Percentiles rank a stretch among this genome's conserved stretches.
phyloP scores from a whole-genome alignment of 2,329 filamentous ascomycete genomes.

The Sporothrix variecibatus region DNA sequence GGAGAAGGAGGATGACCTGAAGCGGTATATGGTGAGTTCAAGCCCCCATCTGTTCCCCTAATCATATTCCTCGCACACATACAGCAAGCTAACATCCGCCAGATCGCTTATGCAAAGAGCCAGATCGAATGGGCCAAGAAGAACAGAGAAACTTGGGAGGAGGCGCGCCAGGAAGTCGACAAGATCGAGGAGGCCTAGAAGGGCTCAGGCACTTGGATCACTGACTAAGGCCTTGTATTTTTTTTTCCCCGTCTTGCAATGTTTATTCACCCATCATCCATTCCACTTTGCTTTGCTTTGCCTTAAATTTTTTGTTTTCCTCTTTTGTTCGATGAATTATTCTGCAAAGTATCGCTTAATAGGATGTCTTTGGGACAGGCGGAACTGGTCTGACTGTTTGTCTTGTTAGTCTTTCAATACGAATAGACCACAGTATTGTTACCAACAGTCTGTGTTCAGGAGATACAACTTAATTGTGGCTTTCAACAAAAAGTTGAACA shows the following conservation, averaged over 20 bases:
- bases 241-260: too few relatives aligned
- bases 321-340: not conserved
- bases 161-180: constrained; percentile 80
- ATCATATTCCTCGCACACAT: not conserved
- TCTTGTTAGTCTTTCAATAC: not conserved
- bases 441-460: not conserved
- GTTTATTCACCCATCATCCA: not conserved
- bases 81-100: constrained; percentile 32
- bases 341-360: not conserved
- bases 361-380: not conserved
- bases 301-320: not conserved
- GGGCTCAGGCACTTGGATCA: too few relatives aligned
- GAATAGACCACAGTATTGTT: not conserved
- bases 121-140: constrained; percentile 95
- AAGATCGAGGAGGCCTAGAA: constrained; percentile 71
- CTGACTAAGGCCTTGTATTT: not conserved
- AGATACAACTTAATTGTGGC: not conserved
- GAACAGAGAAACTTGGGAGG: constrained; percentile 88
- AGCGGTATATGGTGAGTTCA: constrained; percentile 85
- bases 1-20: constrained; percentile 93
- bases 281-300: not conserved
- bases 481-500: not conserved
- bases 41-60: not conserved
- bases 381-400: not conserved
- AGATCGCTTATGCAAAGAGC: constrained; percentile 90